phyloP scores from a whole-genome alignment of 2,329 filamentous ascomycete genomes.

The Aspergillus phoenicis region DNA sequence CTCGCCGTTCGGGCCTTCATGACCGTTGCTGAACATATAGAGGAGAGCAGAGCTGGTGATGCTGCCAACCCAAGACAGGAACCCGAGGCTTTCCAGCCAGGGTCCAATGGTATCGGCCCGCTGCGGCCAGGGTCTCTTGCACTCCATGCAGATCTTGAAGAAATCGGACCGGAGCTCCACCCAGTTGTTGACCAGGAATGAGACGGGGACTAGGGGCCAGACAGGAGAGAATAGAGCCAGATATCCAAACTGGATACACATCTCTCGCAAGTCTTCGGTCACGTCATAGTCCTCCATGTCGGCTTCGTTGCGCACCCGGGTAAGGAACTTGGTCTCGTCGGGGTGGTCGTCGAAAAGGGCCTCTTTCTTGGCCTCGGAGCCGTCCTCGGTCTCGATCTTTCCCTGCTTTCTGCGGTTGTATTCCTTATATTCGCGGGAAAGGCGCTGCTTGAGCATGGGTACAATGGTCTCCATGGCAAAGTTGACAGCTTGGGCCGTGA shows the following conservation, averaged over 20 bases:
- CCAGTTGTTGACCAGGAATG: slow-evolving; percentile 96
- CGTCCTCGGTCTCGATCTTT: slow-evolving; percentile 23
- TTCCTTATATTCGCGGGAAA: slow-evolving; percentile 68
- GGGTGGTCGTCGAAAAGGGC: slow-evolving; percentile 64
- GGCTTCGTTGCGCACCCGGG: slow-evolving; percentile 81
- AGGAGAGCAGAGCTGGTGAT: slow-evolving; percentile 85
- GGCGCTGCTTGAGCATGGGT: slow-evolving; percentile 79
- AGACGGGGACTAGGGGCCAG: slow-evolving; percentile 87
- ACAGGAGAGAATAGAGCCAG: slow-evolving; percentile 88
- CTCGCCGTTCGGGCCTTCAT: slow-evolving; percentile 47
- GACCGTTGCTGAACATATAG: slow-evolving; percentile 78
- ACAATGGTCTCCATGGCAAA: slow-evolving; percentile 83
- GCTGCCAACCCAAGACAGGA: slow-evolving; percentile 91
- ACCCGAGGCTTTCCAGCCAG: slow-evolving; percentile 85
- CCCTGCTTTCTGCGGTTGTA: slow-evolving; percentile 34
- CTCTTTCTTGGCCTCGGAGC: slow-evolving; percentile 28
- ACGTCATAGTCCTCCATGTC: slow-evolving; percentile 89
- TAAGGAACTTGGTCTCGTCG: slow-evolving; percentile 80
- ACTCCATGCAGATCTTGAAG: slow-evolving; percentile 90
- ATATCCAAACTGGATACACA: slow-evolving; percentile 90
- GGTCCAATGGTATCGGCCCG: slow-evolving; percentile 92
- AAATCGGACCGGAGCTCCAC: slow-evolving; percentile 91
- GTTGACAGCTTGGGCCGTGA: slow-evolving; percentile 91
- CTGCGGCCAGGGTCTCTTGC: slow-evolving; percentile 85
- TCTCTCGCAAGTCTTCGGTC: slow-evolving; percentile 86